Conservation (phyloP, 192 early-diverging fungal genomes). For the Backusella circina region DNA sequence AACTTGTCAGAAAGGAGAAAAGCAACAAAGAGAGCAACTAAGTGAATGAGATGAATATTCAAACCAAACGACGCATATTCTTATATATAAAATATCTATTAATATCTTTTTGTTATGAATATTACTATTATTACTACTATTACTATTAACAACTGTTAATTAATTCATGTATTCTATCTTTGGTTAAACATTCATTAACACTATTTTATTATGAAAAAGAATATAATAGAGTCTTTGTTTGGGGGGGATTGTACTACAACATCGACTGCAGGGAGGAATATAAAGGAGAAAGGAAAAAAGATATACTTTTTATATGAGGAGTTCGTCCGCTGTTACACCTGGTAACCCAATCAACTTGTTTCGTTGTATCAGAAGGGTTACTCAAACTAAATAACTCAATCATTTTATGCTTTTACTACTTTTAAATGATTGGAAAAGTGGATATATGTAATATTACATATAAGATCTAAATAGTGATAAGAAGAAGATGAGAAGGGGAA, state of each 20-base stretch:
- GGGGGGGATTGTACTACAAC: not conserved
- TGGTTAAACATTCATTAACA: not conserved
- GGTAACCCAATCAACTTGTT: not conserved
- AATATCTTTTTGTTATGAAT: not conserved
- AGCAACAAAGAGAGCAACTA: not conserved
- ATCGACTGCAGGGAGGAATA: not conserved
- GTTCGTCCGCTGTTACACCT: not conserved
- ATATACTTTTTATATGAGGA: not conserved
- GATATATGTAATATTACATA: not conserved
- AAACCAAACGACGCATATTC: not conserved
- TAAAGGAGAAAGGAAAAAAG: not conserved
- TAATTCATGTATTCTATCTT: not conserved
- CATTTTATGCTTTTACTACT: not conserved
- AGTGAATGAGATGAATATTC: not conserved
- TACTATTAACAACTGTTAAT: not conserved
- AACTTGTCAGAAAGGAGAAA: not conserved
- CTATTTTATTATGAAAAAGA: not conserved
- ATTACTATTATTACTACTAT: not conserved
- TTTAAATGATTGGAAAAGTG: not conserved
- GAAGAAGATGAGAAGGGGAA: not conserved
- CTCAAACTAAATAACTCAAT: conserved; percentile 5
- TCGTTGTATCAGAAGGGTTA: conserved; percentile 15
- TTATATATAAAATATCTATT: not conserved
- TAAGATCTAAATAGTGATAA: not conserved
- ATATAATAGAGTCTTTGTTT: not conserved